Conservation (phyloP, 169 alveolate species). For the Cryptosporidium ubiquitum region DNA sequence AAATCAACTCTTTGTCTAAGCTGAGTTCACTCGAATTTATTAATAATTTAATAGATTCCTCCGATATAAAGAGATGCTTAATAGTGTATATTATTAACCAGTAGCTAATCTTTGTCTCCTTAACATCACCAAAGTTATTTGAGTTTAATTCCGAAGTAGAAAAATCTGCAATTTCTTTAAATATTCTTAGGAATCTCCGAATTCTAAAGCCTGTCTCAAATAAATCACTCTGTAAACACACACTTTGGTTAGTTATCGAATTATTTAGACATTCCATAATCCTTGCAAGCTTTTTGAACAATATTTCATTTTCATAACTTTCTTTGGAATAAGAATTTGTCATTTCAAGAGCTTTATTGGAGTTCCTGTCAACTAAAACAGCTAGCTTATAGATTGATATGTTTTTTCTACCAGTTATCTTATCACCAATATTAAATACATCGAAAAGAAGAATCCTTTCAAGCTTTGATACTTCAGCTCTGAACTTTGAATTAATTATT, state of each 20-base stretch:
- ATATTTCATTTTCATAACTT: neutral
- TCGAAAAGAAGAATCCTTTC: conserved; percentile 1
- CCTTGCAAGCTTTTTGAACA: neutral
- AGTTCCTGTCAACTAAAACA: conserved; percentile 16
- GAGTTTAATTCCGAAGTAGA: neutral
- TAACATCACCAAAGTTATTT: neutral
- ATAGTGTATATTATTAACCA: conserved; percentile 1
- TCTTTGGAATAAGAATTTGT: neutral
- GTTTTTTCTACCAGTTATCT: neutral
- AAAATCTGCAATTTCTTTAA: neutral
- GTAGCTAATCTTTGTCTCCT: neutral
- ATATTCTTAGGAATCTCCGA: conserved; percentile 25
- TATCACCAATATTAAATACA: neutral
- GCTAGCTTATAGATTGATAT: conserved; percentile 1
- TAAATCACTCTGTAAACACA: neutral
- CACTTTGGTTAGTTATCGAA: neutral
- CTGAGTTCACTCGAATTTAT: neutral
- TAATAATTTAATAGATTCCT: neutral
- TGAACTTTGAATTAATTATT: neutral
- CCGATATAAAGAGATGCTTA: neutral
- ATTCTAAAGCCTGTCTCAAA: conserved; percentile 36
- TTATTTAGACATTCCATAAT: neutral
- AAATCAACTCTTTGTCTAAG: neutral
- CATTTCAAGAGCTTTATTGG: neutral
- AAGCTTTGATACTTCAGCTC: neutral